These are phyloP conservation scores for Kodamaea anthophila DNA, from an alignment of 1,139 yeast genomes.

Conservation along the genomic window DNA sequence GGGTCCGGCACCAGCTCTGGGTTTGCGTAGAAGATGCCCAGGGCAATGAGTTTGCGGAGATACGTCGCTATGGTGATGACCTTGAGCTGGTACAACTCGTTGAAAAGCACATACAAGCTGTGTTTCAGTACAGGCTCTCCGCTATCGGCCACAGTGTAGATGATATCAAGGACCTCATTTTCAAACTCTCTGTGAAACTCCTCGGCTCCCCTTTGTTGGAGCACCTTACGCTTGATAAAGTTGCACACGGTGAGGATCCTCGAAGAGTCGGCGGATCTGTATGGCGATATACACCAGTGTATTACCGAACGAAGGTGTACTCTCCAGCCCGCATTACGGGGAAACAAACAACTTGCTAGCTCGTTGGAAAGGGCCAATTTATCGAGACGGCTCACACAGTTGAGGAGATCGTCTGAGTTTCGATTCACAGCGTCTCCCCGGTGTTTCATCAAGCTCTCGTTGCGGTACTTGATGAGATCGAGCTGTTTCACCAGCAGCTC, in stretches of 20 bases:
- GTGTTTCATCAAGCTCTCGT: constrained; percentile 57
- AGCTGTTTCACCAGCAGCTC: constrained; percentile 33
- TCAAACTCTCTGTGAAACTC: constrained; percentile 39
- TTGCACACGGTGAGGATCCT: constrained; percentile 33
- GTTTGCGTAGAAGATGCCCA: constrained; percentile 64
- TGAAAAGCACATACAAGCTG: constrained; percentile 45
- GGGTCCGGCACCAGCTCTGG: constrained; percentile 13
- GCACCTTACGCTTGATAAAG: constrained; percentile 30
- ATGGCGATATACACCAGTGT: constrained; percentile 45
- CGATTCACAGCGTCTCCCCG: constrained; percentile 17
- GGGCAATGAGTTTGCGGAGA: constrained; percentile 70
- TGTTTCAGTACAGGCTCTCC: constrained; percentile 17
- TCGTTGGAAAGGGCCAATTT: constrained; percentile 25
- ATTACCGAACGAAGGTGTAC: constrained; percentile 31
- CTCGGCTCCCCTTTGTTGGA: constrained; percentile 17
- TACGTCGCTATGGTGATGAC: constrained; percentile 61
- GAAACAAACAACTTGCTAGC: constrained; percentile 25
- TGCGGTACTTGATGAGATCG: constrained; percentile 58
- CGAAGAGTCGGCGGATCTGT: constrained; percentile 19
- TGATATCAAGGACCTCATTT: constrained; percentile 32
- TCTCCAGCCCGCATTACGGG: constrained; percentile 31
- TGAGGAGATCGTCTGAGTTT: constrained; percentile 27
- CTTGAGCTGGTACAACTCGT: constrained; percentile 47
- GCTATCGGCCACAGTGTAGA: constrained; percentile 19
- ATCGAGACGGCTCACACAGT: constrained; percentile 30